phyloP scores from a whole-genome alignment of 1,284 basidiomycete genomes.

The Leccinum griseonigrum region DNA sequence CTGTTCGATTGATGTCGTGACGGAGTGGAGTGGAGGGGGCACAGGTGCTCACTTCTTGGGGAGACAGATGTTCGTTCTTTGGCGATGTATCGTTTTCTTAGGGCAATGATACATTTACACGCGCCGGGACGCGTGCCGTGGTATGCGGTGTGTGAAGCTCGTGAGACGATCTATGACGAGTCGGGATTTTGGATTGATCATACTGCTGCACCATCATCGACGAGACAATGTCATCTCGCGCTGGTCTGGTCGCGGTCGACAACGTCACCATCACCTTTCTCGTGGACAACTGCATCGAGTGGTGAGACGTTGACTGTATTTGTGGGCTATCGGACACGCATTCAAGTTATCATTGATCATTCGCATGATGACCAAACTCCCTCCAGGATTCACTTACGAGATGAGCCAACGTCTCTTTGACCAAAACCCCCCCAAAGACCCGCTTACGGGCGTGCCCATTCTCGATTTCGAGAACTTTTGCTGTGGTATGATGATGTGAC shows the following conservation, averaged over 20 bases:
- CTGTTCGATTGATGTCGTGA: neutral
- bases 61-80: conserved; percentile 7
- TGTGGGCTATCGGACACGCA: neutral
- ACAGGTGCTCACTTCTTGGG: neutral
- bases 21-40: neutral
- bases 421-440: conserved; percentile 48
- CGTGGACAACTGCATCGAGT: conserved; percentile 78
- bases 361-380: conserved; percentile 71
- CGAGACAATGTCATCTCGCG: conserved; percentile 10
- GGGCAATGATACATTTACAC: neutral
- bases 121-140: conserved; percentile 9
- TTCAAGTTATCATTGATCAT: neutral
- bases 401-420: conserved; percentile 58
- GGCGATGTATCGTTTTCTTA: conserved; percentile 3
- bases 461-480: conserved; percentile 75
- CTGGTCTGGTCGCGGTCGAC: conserved; percentile 39
- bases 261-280: conserved; percentile 61
- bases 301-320: conserved; percentile 40
- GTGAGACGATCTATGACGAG: neutral
- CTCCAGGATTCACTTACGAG: conserved; percentile 76
- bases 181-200: neutral
- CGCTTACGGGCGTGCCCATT: conserved; percentile 59
- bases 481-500: conserved; percentile 49
- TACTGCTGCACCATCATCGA: conserved; percentile 1
- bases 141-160: neutral